Evolutionary conservation across 192 early-diverging fungal genomes (phyloP).

Genomic region (Backusella circina): DNA sequence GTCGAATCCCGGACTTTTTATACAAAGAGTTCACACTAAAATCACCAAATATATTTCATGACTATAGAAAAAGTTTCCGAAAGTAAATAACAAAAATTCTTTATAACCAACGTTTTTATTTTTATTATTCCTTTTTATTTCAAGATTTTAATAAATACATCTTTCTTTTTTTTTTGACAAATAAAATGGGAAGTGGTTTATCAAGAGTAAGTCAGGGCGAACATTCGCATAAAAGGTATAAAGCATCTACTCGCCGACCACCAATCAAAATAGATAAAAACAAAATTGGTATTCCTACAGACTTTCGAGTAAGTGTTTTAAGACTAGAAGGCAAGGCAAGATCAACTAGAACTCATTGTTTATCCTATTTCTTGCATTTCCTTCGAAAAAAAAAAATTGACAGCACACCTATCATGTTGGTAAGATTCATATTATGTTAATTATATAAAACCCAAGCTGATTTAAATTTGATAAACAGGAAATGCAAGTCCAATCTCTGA

Average conservation of each 20-base stretch:
- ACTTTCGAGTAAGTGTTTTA: constrained; percentile 11
- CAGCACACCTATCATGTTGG: constrained; percentile 17
- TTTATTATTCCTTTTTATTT: not conserved
- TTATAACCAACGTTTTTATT: not conserved
- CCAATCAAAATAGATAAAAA: constrained; percentile 8
- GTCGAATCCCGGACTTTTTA: not conserved
- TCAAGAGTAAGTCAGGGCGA: constrained; percentile 14
- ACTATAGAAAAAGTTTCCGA: constrained; percentile 1
- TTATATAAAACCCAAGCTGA: not conserved
- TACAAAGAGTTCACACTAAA: not conserved
- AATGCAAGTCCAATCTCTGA: not conserved
- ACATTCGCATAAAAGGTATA: not conserved
- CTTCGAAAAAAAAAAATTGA: not conserved
- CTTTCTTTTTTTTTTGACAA: not conserved
- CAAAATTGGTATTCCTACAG: constrained; percentile 10
- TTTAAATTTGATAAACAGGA: not conserved
- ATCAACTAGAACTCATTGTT: not conserved
- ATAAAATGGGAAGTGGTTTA: constrained; percentile 6
- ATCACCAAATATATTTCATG: not conserved
- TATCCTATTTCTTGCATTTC: not conserved
- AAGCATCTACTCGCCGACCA: not conserved
- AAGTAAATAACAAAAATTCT: not conserved
- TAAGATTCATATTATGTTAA: not conserved
- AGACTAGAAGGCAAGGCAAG: not conserved
- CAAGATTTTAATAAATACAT: not conserved